These are phyloP conservation scores for Prunus campanulata DNA, from an alignment of 306 rosid genomes.

Conservation along the genomic window DNA sequence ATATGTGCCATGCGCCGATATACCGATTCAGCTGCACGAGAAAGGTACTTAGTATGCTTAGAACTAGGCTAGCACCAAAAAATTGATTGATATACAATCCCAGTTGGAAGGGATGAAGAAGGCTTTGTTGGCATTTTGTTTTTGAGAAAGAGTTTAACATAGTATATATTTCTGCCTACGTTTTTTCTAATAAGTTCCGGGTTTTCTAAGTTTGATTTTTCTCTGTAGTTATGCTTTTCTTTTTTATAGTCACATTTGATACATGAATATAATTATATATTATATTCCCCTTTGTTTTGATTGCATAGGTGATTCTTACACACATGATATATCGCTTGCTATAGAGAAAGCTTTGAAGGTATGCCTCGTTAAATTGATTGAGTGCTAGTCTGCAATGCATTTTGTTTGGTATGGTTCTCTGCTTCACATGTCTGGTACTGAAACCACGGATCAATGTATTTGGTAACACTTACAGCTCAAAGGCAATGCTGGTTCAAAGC, in stretches of 20 bases:
- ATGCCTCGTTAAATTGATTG: constrained; percentile 28
- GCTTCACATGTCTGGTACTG: constrained; percentile 1
- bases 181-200: background rate
- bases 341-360: constrained; percentile 93
- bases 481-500: constrained; percentile 57
- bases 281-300: background rate
- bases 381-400: constrained; percentile 9
- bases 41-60: constrained; percentile 46
- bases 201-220: background rate
- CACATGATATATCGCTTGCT: constrained; percentile 49
- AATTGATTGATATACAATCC: background rate
- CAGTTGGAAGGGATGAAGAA: background rate
- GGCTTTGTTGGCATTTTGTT: background rate
- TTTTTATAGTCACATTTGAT: background rate
- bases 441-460: background rate
- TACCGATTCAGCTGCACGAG: constrained; percentile 42
- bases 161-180: background rate
- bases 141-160: background rate
- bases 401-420: background rate
- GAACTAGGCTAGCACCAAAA: background rate
- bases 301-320: constrained; percentile 58
- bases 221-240: background rate
- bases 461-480: constrained; percentile 53
- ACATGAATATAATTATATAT: background rate
- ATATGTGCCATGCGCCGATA: constrained; percentile 74